Base-by-base conservation (phyloP, 1,139 yeast species). In the Arxiozyma bovina region DNA sequence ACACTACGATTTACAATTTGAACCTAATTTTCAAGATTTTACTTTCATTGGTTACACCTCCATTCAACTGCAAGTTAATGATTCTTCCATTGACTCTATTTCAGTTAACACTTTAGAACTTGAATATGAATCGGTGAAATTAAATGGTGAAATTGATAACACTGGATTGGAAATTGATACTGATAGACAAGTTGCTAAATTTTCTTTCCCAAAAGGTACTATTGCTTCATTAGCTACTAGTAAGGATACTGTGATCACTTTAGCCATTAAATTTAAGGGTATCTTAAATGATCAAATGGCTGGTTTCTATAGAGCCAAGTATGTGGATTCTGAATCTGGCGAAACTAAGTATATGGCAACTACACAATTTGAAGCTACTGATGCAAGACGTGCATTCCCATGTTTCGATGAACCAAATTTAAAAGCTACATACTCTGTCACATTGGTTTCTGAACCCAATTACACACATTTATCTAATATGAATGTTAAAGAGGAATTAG, bases 281-380 rank as follows among this genome's bases (percentile, higher is more conserved):
- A 77, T 74, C 50, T 79, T 87, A 70, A 84, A 85, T 66, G 85
- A 85, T 64, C 77, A 80, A 65, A 87, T 88, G 96, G 87, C 89
- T 44, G 96, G 96, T 8, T 88, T 89, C 73, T 89, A 89, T 74
- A 77, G 87, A 62, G 86, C 96, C 6, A 73, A 80, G 48, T 88
- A 87, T 69, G 72, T 73, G 60, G 78, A 81, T 59, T 46, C 54
- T 40, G 23, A 20, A 6, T 70, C 75, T 22, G 89, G 87, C n/a
- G 74, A 75, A 53, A 79, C 79, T 41, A 80, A 82, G 62, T 78
- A 78, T 62, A 79, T 87, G 77, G 83, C 88, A 41, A 83, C 94
- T 45, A 87, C 96, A 11, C 96, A 89, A 71, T 85, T 89, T 75
- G 96, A 89, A 71, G 85, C 96, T 30, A 85, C 94, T 18, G 96